Evolutionary conservation across 257 asterid species (phyloP), one percentile per base, ranked within the genome.

Genomic region (Perilla frutescens): DNA sequence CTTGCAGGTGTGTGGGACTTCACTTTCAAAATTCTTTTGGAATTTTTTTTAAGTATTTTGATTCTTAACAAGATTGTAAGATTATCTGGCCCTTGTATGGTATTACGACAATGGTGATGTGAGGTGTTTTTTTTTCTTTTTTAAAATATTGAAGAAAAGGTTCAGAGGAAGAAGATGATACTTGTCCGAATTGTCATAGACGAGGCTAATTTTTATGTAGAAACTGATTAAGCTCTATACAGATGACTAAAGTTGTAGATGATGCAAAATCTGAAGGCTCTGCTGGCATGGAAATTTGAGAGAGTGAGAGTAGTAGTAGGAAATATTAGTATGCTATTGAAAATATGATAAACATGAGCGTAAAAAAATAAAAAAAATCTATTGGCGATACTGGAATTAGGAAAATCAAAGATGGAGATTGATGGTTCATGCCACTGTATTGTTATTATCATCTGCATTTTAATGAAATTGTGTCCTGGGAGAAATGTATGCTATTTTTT

Each of bases 31-130:
- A 3, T 6, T 49, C 67, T 9, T 76, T 20, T 41, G 15, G 14
- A 55, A 54, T 48, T 50, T 45, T 72, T 55, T 66, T 39, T 31
- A n/a, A n/a, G 62, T 66, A 11, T 59, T 68, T 10, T 20, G 50
- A 48, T 48, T 62, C 29, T 54, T 39, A 15, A 15, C 39, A 32
- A 55, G 60, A 53, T 61, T 43, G 50, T 5, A 47, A 15, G 6
- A 65, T 61, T 44, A 26, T 70, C 66, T 20, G 55, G 56, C n/a
- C 43, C 53, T 34, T 12, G 13, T 64, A 8, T 48, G 37, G 53
- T 70, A 32, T n/a, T 60, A 20, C 58, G 40, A 43, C 37, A 59
- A 59, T 40, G 10, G 7, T 59, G 43, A 20, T n/a, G n/a, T 13
- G 36, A 15, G 20, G 15, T 41, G 54, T 39, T 49, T 13, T 62